Percentiles rank a stretch among this genome's conserved stretches.
These are phyloP conservation scores for Petunia axillaris DNA, from an alignment of 257 asterid genomes.

Conservation along the genomic window DNA sequence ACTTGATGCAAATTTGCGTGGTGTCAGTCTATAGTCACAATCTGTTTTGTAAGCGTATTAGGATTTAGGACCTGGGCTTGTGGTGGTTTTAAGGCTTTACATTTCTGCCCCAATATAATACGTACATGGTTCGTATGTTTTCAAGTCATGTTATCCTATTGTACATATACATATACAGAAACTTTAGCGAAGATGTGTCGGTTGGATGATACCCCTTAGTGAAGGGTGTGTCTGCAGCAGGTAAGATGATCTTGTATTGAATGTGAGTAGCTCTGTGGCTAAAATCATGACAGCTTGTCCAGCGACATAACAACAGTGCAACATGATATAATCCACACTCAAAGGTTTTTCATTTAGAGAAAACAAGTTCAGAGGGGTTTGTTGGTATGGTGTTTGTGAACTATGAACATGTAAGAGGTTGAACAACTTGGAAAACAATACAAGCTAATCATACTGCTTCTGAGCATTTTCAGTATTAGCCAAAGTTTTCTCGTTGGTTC, in stretches of 20 bases:
- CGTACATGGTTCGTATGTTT: too few relatives aligned
- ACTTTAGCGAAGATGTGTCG: too few relatives aligned
- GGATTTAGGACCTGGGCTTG: too few relatives aligned
- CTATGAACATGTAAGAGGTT: background rate
- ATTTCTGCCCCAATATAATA: too few relatives aligned
- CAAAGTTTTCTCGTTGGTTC: background rate
- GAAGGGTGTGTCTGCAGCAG: too few relatives aligned
- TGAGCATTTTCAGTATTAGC: background rate
- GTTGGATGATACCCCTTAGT: too few relatives aligned
- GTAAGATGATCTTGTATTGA: background rate
- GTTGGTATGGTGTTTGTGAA: background rate
- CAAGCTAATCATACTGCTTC: background rate
- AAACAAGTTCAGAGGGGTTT: background rate
- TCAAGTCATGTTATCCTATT: too few relatives aligned
- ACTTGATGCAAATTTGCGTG: background rate
- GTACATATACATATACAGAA: too few relatives aligned
- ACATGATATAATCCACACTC: background rate
- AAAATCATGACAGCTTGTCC: background rate
- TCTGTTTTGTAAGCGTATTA: too few relatives aligned
- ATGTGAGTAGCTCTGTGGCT: background rate
- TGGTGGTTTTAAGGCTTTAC: too few relatives aligned
- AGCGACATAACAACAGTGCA: background rate
- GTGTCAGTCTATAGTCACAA: too few relatives aligned
- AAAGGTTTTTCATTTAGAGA: background rate
- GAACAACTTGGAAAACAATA: background rate